These are phyloP conservation scores for Entonaema liquescens DNA, from an alignment of 495 filamentous ascomycete species.

Conservation along the genomic window DNA sequence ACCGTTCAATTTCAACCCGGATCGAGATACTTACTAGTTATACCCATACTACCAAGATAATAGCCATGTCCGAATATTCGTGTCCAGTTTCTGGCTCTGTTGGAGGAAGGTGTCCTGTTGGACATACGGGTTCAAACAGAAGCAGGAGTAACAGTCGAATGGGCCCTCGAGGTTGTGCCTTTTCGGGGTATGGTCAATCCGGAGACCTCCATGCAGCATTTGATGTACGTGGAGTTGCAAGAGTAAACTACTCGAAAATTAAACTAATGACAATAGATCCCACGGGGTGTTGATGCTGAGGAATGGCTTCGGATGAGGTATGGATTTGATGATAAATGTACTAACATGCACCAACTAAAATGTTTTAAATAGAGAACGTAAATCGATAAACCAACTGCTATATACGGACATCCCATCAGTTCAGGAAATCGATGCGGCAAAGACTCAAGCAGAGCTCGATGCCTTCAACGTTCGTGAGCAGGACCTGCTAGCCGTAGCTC, in stretches of 20 bases:
- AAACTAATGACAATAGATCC: slow-evolving; percentile 30
- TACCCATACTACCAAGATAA: slow-evolving; percentile 18
- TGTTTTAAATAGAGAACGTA: slow-evolving; percentile 23
- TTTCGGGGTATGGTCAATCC: slow-evolving; percentile 31
- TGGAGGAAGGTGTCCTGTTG: slow-evolving; percentile 28
- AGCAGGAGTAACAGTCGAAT: slow-evolving; percentile 32
- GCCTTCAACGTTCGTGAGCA: slow-evolving; percentile 54
- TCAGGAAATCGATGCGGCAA: slow-evolving; percentile 44
- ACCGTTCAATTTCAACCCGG: slow-evolving; percentile 14
- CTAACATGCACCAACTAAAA: slow-evolving; percentile 20
- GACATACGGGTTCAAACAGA: slow-evolving; percentile 23
- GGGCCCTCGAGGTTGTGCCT: slow-evolving; percentile 35
- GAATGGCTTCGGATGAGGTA: slow-evolving; percentile 41
- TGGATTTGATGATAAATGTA: background rate
- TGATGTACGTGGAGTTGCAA: slow-evolving; percentile 19
- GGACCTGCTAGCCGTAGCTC: slow-evolving; percentile 58
- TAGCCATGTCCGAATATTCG: slow-evolving; percentile 37
- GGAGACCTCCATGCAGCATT: slow-evolving; percentile 37
- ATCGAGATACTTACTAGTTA: slow-evolving; percentile 9
- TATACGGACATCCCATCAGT: slow-evolving; percentile 32
- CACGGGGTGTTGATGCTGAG: slow-evolving; percentile 32
- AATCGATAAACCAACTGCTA: slow-evolving; percentile 36
- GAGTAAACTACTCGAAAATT: background rate
- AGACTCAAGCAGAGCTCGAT: slow-evolving; percentile 51
- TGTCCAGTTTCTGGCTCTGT: slow-evolving; percentile 37